Conservation (phyloP, 2,329 filamentous ascomycete species). For the Hymenotorrendiella dingleyae region DNA sequence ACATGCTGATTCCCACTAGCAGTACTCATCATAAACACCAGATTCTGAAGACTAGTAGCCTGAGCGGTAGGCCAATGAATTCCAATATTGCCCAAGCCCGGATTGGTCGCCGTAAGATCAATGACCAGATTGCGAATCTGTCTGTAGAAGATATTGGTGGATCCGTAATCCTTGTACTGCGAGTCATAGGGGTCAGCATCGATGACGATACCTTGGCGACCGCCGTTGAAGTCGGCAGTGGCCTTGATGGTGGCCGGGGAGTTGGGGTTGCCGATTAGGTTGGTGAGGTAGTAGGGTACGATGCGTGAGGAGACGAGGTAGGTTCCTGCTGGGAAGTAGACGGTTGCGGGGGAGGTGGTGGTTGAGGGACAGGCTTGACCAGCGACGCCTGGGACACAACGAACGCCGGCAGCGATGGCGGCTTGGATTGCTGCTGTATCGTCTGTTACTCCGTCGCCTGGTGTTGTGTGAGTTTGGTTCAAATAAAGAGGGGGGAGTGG, state of each 20-base stretch:
- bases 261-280: conserved; percentile 27
- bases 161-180: conserved; percentile 65
- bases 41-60: conserved; percentile 56
- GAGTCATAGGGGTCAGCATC: conserved; percentile 75
- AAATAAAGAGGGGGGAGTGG: background rate
- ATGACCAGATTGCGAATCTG: conserved; percentile 61
- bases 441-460: conserved; percentile 59
- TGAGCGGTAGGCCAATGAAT: conserved; percentile 51
- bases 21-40: conserved; percentile 51
- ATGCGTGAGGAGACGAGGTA: conserved; percentile 24
- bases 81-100: conserved; percentile 28
- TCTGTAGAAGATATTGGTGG: conserved; percentile 64
- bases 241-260: conserved; percentile 67
- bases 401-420: conserved; percentile 19
- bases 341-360: conserved; percentile 40
- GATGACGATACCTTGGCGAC: conserved; percentile 63
- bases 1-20: conserved; percentile 43
- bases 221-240: conserved; percentile 59
- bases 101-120: conserved; percentile 39
- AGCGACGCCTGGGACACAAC: conserved; percentile 14
- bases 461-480: too few species aligned
- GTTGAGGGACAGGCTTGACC: conserved; percentile 31
- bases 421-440: conserved; percentile 81
- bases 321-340: conserved; percentile 27
- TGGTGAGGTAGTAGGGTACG: conserved; percentile 21